These are phyloP conservation scores for Glycine soja DNA, from an alignment of 306 rosid genomes.

Conservation along the genomic window DNA sequence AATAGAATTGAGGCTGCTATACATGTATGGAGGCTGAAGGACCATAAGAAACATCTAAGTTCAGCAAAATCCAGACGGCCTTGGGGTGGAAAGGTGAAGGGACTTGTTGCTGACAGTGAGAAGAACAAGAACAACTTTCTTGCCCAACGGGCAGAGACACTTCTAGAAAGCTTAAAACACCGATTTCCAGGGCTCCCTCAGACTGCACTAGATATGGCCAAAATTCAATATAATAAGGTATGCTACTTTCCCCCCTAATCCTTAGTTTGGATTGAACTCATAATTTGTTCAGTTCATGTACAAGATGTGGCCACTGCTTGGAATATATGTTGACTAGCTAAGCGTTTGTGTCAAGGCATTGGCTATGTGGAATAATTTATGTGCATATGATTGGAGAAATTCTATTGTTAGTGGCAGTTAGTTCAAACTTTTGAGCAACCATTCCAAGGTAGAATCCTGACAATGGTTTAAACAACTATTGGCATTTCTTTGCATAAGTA, in stretches of 20 bases:
- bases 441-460: background rate
- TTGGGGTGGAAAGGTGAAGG: constrained; percentile 97
- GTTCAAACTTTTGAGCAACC: background rate
- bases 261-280: background rate
- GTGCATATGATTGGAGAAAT: background rate
- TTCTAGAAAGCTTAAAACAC: constrained; percentile 75
- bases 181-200: constrained; percentile 94
- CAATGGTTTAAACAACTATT: background rate
- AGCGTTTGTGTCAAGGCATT: background rate
- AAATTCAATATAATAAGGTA: constrained; percentile 91
- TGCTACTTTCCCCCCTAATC: background rate
- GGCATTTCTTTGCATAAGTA: background rate
- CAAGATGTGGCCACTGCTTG: background rate
- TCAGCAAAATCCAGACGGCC: constrained; percentile 66
- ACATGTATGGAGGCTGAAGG: constrained; percentile 83
- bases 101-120: constrained; percentile 70
- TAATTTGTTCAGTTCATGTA: constrained; percentile 2
- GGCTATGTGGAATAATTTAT: background rate
- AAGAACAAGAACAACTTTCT: constrained; percentile 67
- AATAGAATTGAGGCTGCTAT: constrained; percentile 90
- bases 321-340: background rate
- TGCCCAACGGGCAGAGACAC: constrained; percentile 77
- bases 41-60: constrained; percentile 60
- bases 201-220: constrained; percentile 89
- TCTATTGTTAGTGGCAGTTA: background rate